A percentile compares a stretch with the other conserved stretches of the same genome.
phyloP scores from a whole-genome alignment of 345 rosid species.

The Carallia brachiata region DNA sequence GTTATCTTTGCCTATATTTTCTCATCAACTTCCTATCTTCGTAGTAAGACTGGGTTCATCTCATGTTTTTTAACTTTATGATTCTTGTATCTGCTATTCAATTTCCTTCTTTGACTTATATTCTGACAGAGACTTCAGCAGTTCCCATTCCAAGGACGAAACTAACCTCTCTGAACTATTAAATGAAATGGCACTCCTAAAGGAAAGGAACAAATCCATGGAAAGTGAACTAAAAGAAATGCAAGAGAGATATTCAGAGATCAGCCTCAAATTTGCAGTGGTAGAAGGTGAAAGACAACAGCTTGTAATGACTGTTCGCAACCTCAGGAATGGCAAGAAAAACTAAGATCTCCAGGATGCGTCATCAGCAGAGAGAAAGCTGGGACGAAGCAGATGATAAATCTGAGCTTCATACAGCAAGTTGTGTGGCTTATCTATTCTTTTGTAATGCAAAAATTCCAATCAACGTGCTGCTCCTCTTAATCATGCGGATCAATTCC shows the following conservation, averaged over 20 bases:
- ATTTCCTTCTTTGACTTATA: background rate
- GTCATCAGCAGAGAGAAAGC: background rate
- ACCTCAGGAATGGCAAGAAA: slow-evolving; percentile 75
- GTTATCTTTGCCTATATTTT: slow-evolving; percentile 4
- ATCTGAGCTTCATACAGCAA: background rate
- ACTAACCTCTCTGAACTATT: slow-evolving; percentile 34
- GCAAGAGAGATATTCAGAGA: slow-evolving; percentile 91
- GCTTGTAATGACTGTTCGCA: slow-evolving; percentile 86
- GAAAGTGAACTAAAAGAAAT: slow-evolving; percentile 85
- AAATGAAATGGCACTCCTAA: slow-evolving; percentile 28
- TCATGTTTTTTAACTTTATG: background rate
- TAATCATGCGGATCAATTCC: background rate
- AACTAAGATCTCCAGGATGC: slow-evolving; percentile 8
- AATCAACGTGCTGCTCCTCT: background rate
- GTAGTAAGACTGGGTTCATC: background rate
- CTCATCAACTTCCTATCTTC: background rate
- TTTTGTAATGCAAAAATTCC: slow-evolving; percentile 1
- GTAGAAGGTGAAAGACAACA: slow-evolving; percentile 96
- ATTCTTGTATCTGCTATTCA: slow-evolving; percentile 6
- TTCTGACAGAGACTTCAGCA: slow-evolving; percentile 30
- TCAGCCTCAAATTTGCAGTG: slow-evolving; percentile 87
- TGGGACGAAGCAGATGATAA: background rate
- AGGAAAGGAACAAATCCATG: slow-evolving; percentile 70
- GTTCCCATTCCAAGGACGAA: slow-evolving; percentile 26
- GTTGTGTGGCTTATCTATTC: background rate